Conservation (phyloP, 2,329 filamentous ascomycete genomes). For the Iodosphaeria phyllophila region DNA sequence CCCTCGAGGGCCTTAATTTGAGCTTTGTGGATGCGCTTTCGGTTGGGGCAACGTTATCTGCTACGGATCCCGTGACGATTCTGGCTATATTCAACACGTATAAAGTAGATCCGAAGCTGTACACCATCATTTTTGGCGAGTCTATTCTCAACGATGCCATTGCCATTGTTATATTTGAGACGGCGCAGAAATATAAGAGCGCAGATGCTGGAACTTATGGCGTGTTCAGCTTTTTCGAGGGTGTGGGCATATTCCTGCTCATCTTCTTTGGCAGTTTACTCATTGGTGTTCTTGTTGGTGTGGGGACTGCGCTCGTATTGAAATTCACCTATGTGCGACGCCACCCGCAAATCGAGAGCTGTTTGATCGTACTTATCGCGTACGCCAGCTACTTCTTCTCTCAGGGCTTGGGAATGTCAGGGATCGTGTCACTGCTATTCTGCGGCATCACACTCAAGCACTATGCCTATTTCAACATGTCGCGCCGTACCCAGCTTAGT, state of each 20-base stretch:
- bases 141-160: conserved; percentile 97
- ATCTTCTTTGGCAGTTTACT: conserved; percentile 90
- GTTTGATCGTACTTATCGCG: conserved; percentile 78
- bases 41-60: conserved; percentile 86
- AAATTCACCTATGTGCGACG: conserved; percentile 90
- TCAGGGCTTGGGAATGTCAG: conserved; percentile 87
- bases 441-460: conserved; percentile 97
- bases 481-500: conserved; percentile 83
- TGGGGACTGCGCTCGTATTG: conserved; percentile 68
- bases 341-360: conserved; percentile 93
- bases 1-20: conserved; percentile 69
- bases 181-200: conserved; percentile 78
- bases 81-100: conserved; percentile 98
- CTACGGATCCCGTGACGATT: conserved; percentile 94
- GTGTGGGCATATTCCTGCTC: conserved; percentile 82
- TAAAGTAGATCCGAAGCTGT: conserved; percentile 96
- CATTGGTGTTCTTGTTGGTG: conserved; percentile 75
- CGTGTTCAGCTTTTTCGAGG: conserved; percentile 71
- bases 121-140: conserved; percentile 97
- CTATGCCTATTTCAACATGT: conserved; percentile 99
- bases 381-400: conserved; percentile 98
- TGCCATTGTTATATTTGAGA: conserved; percentile 96
- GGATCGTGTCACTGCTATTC: conserved; percentile 90
- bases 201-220: conserved; percentile 57
- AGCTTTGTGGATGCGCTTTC: conserved; percentile 92